Evolutionary conservation across 345 rosid species (phyloP).

Genomic region (Psidium guajava): DNA sequence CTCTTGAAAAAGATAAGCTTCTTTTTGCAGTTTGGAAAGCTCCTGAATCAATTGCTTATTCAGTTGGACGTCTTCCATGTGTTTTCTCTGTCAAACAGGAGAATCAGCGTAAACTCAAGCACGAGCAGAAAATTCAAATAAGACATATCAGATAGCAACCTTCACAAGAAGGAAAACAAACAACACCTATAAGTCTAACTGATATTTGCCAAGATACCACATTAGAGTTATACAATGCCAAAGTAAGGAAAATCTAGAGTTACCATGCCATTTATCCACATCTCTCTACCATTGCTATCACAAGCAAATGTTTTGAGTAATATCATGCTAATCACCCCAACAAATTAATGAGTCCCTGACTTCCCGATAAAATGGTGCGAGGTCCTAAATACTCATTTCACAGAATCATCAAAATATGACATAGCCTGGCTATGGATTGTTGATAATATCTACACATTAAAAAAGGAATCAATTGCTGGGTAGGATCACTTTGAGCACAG

Average conservation of each 20-base stretch:
- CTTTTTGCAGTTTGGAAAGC: constrained; percentile 50
- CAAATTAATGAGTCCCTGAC: not conserved
- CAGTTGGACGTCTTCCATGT: constrained; percentile 35
- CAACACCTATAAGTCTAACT: not conserved
- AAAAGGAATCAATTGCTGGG: not conserved
- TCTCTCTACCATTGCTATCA: not conserved
- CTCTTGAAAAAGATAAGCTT: constrained; percentile 24
- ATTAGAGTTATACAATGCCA: not conserved
- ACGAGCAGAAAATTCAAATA: not conserved
- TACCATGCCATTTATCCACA: not conserved
- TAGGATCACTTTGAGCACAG: not conserved
- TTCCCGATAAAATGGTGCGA: not conserved
- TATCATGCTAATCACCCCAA: not conserved
- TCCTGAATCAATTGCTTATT: constrained; percentile 46
- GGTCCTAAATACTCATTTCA: not conserved
- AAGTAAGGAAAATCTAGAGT: not conserved
- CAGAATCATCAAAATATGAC: not conserved
- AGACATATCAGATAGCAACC: not conserved
- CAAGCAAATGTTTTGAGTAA: not conserved
- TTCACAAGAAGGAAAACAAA: not conserved
- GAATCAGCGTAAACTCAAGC: not conserved
- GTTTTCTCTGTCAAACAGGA: constrained; percentile 36
- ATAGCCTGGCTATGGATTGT: not conserved
- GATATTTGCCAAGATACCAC: not conserved
- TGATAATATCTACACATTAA: not conserved